phyloP scores from a whole-genome alignment of 1,139 yeast genomes.

The Kodamaea sp. region DNA sequence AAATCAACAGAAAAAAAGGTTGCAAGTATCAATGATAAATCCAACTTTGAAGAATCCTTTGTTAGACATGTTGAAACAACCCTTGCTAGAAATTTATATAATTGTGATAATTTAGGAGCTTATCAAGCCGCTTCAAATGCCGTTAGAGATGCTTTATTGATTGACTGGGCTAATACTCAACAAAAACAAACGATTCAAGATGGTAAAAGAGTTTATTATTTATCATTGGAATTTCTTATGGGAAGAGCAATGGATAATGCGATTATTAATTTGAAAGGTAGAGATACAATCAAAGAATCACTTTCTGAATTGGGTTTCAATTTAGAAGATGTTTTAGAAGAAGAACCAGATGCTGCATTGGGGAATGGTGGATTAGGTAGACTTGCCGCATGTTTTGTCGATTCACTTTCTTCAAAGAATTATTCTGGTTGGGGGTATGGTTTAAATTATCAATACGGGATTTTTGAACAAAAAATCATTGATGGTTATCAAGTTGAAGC shows the following conservation, averaged over 20 bases:
- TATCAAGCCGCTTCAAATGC: slow-evolving; percentile 84
- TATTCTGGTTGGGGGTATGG: slow-evolving; percentile 98
- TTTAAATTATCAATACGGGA: slow-evolving; percentile 87
- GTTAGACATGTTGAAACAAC: slow-evolving; percentile 87
- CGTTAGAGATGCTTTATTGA: slow-evolving; percentile 72
- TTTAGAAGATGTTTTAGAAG: slow-evolving; percentile 77
- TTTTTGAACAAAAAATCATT: slow-evolving; percentile 83
- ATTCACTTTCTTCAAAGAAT: slow-evolving; percentile 80
- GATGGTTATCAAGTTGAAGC: slow-evolving; percentile 93
- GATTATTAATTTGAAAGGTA: slow-evolving; percentile 64
- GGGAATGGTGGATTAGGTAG: slow-evolving; percentile 97
- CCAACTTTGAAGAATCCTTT: slow-evolving; percentile 62
- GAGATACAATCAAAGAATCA: slow-evolving; percentile 51
- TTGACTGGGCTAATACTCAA: slow-evolving; percentile 93
- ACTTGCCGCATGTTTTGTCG: slow-evolving; percentile 91
- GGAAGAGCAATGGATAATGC: slow-evolving; percentile 96
- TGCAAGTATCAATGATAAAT: slow-evolving; percentile 27
- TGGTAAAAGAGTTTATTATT: slow-evolving; percentile 82
- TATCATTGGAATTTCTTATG: slow-evolving; percentile 88
- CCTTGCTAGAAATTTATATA: slow-evolving; percentile 83
- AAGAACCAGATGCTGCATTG: slow-evolving; percentile 91
- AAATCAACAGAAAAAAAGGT: slow-evolving; percentile 33
- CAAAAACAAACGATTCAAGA: slow-evolving; percentile 82
- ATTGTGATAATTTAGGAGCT: slow-evolving; percentile 89
- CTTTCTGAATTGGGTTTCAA: slow-evolving; percentile 79